Percentiles rank a stretch among this genome's conserved stretches.
These are phyloP conservation scores for Geotrichum aggregatum DNA, from an alignment of 1,139 yeast genomes.

Conservation along the genomic window DNA sequence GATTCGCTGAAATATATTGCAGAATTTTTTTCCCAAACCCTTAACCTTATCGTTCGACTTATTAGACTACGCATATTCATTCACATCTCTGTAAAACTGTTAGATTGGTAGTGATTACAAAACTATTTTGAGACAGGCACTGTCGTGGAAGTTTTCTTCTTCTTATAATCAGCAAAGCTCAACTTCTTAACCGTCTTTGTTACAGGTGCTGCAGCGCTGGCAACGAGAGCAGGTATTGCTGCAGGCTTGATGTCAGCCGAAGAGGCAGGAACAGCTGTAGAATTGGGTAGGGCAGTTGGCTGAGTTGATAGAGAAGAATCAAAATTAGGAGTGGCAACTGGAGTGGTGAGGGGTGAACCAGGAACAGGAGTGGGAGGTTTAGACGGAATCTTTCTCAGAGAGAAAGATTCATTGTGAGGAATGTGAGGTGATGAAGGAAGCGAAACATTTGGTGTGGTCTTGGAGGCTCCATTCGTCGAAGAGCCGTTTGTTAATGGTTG, in stretches of 20 bases:
- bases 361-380: slow-evolving; percentile 15
- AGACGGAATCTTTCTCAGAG: slow-evolving; percentile 4
- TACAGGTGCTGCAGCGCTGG: slow-evolving; percentile 28
- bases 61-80: too few relatives aligned
- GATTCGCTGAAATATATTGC: too few relatives aligned
- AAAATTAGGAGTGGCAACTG: slow-evolving; percentile 3
- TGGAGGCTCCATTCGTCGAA: slow-evolving; percentile 3
- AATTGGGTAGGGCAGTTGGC: background rate
- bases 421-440: slow-evolving; percentile 10
- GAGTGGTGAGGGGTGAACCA: slow-evolving; percentile 12
- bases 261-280: background rate
- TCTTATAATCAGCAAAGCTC: slow-evolving; percentile 79
- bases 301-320: background rate
- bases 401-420: slow-evolving; percentile 9
- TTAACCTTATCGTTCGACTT: too few relatives aligned
- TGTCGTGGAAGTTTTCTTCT: slow-evolving; percentile 46
- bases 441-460: slow-evolving; percentile 5
- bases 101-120: background rate
- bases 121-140: slow-evolving; percentile 1
- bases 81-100: background rate
- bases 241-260: background rate
- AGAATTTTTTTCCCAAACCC: too few relatives aligned
- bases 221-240: background rate
- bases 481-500: slow-evolving; percentile 5
- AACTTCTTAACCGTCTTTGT: slow-evolving; percentile 55